Conservation (phyloP, 2,329 filamentous ascomycete genomes). For the Rasamsonia emersonii region DNA sequence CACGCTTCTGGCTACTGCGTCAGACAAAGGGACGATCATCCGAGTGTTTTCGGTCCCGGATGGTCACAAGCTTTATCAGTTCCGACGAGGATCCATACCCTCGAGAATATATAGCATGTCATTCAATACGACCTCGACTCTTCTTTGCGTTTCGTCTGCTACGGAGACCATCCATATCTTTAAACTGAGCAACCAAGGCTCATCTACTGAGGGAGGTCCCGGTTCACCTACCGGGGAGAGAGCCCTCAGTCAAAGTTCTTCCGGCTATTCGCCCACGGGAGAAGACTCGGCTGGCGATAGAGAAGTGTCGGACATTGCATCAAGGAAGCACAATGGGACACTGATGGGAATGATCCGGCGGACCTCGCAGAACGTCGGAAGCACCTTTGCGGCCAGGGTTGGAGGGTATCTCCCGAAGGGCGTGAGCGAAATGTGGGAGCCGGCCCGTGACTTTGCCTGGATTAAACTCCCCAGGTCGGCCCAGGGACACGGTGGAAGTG, state of each 20-base stretch:
- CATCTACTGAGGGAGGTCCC: conserved; percentile 18
- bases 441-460: conserved; percentile 87
- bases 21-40: conserved; percentile 95
- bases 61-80: conserved; percentile 91
- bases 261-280: conserved; percentile 19
- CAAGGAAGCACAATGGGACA: conserved; percentile 56
- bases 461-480: conserved; percentile 72
- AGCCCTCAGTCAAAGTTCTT: conserved; percentile 18
- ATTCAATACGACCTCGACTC: conserved; percentile 87
- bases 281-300: conserved; percentile 23
- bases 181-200: conserved; percentile 51
- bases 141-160: conserved; percentile 90
- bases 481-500: conserved; percentile 26
- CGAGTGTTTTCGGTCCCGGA: conserved; percentile 87
- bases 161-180: conserved; percentile 97
- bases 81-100: conserved; percentile 88
- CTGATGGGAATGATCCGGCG: conserved; percentile 86
- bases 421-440: conserved; percentile 97
- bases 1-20: conserved; percentile 84
- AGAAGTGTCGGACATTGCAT: conserved; percentile 25
- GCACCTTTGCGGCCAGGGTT: conserved; percentile 77
- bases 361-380: conserved; percentile 88
- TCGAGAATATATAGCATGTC: conserved; percentile 98
- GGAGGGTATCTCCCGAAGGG: conserved; percentile 88
- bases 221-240: conserved; percentile 20